Conservation (phyloP, 2,329 filamentous ascomycete species). For the Rhinocladiella similis region DNA sequence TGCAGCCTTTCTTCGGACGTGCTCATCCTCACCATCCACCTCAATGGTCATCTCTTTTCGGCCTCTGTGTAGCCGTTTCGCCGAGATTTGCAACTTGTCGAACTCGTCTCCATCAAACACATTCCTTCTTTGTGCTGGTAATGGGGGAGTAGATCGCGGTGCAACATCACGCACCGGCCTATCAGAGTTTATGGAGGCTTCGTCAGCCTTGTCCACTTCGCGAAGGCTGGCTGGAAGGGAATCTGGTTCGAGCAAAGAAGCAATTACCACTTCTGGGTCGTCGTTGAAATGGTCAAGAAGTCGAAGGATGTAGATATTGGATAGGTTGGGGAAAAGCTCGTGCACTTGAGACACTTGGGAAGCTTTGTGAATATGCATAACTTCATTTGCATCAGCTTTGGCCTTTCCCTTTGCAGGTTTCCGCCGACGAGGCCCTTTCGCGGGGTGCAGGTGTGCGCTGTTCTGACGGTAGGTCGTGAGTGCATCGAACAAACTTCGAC, state of each 20-base stretch:
- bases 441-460: slow-evolving; percentile 40
- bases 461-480: slow-evolving; percentile 42
- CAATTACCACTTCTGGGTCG: slow-evolving; percentile 75
- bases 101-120: slow-evolving; percentile 80
- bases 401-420: slow-evolving; percentile 44
- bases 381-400: slow-evolving; percentile 39
- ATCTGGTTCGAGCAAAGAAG: slow-evolving; percentile 73
- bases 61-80: slow-evolving; percentile 74
- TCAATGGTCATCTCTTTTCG: slow-evolving; percentile 45
- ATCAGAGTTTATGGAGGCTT: slow-evolving; percentile 15
- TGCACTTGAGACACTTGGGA: slow-evolving; percentile 87
- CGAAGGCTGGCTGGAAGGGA: slow-evolving; percentile 70
- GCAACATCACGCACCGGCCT: slow-evolving; percentile 48
- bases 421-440: slow-evolving; percentile 41
- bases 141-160: slow-evolving; percentile 43
- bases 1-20: slow-evolving; percentile 74
- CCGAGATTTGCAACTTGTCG: slow-evolving; percentile 66
- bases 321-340: slow-evolving; percentile 86
- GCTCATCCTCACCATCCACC: slow-evolving; percentile 35
- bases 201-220: slow-evolving; percentile 24
- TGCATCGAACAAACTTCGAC: slow-evolving; percentile 40
- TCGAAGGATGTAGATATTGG: slow-evolving; percentile 76
- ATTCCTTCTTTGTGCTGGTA: slow-evolving; percentile 64
- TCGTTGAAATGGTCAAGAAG: slow-evolving; percentile 78
- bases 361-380: slow-evolving; percentile 76